Evolutionary conservation across 176 grass and related monocot species (phyloP), one percentile per base, ranked within the genome.

Genomic region (Lolium perenne): DNA sequence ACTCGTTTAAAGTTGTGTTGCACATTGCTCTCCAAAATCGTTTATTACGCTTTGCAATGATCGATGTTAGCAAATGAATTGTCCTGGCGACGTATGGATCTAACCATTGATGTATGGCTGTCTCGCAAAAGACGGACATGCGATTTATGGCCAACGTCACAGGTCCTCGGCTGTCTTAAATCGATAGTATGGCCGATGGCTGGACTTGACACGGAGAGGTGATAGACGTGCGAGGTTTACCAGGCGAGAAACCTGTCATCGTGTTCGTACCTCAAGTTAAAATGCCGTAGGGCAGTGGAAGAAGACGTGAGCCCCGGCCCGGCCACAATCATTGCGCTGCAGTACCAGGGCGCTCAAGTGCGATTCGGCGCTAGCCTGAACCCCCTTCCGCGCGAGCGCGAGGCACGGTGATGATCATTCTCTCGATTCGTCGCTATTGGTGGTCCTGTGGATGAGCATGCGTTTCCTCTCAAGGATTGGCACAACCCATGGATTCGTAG

Each of bases 311-410:
- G 23, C 10, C 55, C 17, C 10, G 60, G 22, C 55, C 17, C 16
- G 59, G 10, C 60, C 43, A 49, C 84, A 62, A 62, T 80, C 17
- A 72, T 48, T 79, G 64, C 16, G 38, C 48, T 29, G 38, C 29
- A 29, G 29, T 56, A 17, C 45, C 7, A 46, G 5, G 45, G 40
- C 17, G 55, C 18, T 59, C 56, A 64, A 48, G 78, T 48, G 26
- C 38, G 15, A 59, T 22, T 62, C 49, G 54, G 11, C 18, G 85
- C 66, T 80, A 13, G 46, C 60, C 22, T 6, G 13, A 11, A 49
- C 57, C 23, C 23, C 62, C 38, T 14, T 63, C 23, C 22, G 29
- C 77, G 75, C 1, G 53, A 61, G 4, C n/a, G 17, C 68, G 29
- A 29, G 29, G 29, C 29, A 46, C 22, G 66, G 9, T 69, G 43